Conservation (phyloP, 169 alveolate species). For the Plasmodium vivax region DNA sequence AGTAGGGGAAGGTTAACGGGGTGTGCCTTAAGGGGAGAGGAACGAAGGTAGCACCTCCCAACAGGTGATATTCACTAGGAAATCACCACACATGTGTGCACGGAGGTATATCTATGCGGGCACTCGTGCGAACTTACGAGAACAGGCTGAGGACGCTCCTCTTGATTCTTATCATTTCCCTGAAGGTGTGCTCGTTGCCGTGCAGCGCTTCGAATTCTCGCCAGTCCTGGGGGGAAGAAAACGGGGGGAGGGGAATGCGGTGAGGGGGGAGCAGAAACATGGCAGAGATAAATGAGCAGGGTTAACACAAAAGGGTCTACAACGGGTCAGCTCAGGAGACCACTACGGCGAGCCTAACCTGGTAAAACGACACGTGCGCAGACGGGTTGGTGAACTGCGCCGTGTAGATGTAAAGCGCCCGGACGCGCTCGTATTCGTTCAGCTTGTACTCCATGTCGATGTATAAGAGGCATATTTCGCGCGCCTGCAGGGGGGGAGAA, state of each 20-base stretch:
- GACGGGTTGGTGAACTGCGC: constrained; percentile 89
- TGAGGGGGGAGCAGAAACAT: background rate
- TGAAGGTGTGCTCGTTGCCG: constrained; percentile 90
- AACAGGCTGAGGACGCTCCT: constrained; percentile 58
- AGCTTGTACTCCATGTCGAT: constrained; percentile 90
- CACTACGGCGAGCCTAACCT: constrained; percentile 26
- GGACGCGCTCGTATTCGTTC: constrained; percentile 92
- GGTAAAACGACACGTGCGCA: constrained; percentile 20
- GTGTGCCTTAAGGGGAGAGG: background rate
- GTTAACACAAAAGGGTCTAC: background rate
- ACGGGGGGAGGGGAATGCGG: background rate
- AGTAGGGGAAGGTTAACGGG: background rate
- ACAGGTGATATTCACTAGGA: background rate
- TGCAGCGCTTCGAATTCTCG: constrained; percentile 90
- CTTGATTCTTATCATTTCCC: constrained; percentile 86
- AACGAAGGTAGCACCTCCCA: background rate
- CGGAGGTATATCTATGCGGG: background rate
- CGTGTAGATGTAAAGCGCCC: constrained; percentile 88
- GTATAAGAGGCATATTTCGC: constrained; percentile 90
- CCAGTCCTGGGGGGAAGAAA: constrained; percentile 79
- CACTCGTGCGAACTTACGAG: constrained; percentile 10
- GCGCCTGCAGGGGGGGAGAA: constrained; percentile 64
- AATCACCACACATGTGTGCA: background rate
- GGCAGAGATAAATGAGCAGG: background rate
- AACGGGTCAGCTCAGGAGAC: background rate